These are phyloP conservation scores for Exsudoporus floridanus DNA, from an alignment of 1,284 basidiomycete genomes.

Conservation along the genomic window DNA sequence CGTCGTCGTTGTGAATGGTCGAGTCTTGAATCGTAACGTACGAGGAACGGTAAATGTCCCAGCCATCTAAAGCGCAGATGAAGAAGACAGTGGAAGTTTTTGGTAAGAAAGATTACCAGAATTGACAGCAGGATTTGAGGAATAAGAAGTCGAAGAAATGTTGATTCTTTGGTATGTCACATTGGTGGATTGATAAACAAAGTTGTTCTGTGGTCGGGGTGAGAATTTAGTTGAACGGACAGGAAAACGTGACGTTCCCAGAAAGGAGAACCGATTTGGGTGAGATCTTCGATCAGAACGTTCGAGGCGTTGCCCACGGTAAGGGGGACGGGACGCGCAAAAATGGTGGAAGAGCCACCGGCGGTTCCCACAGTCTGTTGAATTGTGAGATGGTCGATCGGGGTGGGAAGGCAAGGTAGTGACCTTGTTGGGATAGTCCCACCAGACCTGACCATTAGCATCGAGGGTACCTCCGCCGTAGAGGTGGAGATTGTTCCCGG, in stretches of 20 bases:
- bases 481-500: conserved; percentile 45
- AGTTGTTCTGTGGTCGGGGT: conserved; percentile 25
- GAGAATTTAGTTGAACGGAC: neutral
- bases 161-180: conserved; percentile 31
- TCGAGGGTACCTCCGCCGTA: conserved; percentile 45
- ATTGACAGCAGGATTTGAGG: conserved; percentile 24
- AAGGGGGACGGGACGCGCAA: conserved; percentile 48
- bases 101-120: conserved; percentile 9
- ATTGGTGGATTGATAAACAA: conserved; percentile 29
- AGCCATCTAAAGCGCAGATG: conserved; percentile 37
- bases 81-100: neutral
- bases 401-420: conserved; percentile 1
- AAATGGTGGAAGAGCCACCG: conserved; percentile 32
- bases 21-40: conserved; percentile 40
- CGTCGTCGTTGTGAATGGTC: conserved; percentile 43
- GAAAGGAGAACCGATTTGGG: conserved; percentile 37
- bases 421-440: conserved; percentile 28
- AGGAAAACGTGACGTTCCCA: conserved; percentile 19
- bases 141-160: conserved; percentile 28
- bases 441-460: conserved; percentile 44
- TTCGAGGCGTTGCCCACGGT: conserved; percentile 47
- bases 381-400: conserved; percentile 12
- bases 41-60: conserved; percentile 49
- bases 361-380: conserved; percentile 20
- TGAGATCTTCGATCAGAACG: conserved; percentile 43